Evolutionary conservation across 1,139 yeast species (phyloP), one percentile per base, ranked within the genome.

Genomic region (Entelexis paramagnoliae): DNA sequence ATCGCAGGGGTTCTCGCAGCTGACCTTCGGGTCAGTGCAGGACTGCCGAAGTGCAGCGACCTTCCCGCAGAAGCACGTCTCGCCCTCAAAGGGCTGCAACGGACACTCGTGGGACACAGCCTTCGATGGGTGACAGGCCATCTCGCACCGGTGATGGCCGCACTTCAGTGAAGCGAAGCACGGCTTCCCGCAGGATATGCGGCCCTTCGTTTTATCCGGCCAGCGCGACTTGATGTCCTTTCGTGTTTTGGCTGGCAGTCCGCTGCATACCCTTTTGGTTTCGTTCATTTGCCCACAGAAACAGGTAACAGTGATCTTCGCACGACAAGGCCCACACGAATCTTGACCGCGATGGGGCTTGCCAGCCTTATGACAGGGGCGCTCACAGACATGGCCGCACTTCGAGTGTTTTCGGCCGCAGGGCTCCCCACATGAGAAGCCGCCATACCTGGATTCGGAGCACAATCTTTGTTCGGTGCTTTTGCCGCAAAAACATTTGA

Each of bases 61-160:
- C 29, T 50, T 53, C 3, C 60, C 60, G 42, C 62, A 59, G n/a
- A 52, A 56, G 36, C 62, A 59, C 2, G 45, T 54, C 17, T 59
- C 62, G 7, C 47, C 47, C n/a, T 39, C 47, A 5, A 7, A 30
- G 1, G 61, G 60, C 40, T 20, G 20, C 3, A 22, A 14, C 1
- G 53, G 49, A 48, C 60, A 59, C 4, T 13, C 42, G 22, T 56
- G 60, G 10, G 32, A 29, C 1, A 11, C 26, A 7, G 20, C 36
- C 26, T 36, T 13, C 1, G 19, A 10, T 1, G 49, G 9, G 38
- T 59, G 62, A 29, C 62, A 59, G 10, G 22, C 9, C 11, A 11
- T 11, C 2, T 16, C 29, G 45, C 62, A 59, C 1, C 14, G 11
- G 30, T 59, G 60, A 6, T 49, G 40, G 1, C 58, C 59, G 28